Evolutionary conservation across 805 yeast species (phyloP).

Genomic region (Sugiyamaella qingdaonensis): DNA sequence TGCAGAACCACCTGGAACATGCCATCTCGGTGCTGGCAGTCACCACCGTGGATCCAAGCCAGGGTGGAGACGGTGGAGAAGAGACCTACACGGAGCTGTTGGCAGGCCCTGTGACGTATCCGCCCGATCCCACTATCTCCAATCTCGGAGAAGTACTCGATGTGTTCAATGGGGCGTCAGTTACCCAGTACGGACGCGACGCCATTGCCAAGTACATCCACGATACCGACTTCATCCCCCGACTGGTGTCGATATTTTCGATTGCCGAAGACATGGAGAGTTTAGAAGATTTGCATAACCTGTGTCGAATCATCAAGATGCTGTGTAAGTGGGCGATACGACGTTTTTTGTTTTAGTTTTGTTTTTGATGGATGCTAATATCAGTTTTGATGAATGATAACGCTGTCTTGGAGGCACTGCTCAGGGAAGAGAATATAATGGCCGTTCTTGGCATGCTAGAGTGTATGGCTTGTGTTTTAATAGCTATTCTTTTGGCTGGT

Average conservation of each 20-base stretch:
- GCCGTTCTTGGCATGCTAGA: conserved; percentile 79
- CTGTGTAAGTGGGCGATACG: conserved; percentile 15
- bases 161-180: conserved; percentile 54
- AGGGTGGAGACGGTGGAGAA: conserved; percentile 22
- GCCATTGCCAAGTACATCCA: conserved; percentile 54
- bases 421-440: conserved; percentile 48
- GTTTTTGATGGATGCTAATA: not conserved
- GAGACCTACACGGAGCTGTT: conserved; percentile 60
- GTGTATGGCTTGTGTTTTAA: conserved; percentile 33
- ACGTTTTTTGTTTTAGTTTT: not conserved
- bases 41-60: conserved; percentile 39
- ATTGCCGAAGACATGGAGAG: conserved; percentile 51
- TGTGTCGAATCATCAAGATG: conserved; percentile 72
- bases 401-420: conserved; percentile 52
- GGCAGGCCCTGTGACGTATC: conserved; percentile 74
- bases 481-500: not conserved
- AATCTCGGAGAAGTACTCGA: conserved; percentile 54
- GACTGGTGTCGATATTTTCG: conserved; percentile 51
- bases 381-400: conserved; percentile 69
- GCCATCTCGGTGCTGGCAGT: conserved; percentile 73
- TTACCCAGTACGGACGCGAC: conserved; percentile 59
- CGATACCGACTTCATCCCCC: conserved; percentile 48
- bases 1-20: conserved; percentile 58
- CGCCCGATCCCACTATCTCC: conserved; percentile 49
- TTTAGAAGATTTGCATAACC: conserved; percentile 53